Base-by-base conservation (phyloP, 2,329 filamentous ascomycete species). In the Microsporum canis region DNA sequence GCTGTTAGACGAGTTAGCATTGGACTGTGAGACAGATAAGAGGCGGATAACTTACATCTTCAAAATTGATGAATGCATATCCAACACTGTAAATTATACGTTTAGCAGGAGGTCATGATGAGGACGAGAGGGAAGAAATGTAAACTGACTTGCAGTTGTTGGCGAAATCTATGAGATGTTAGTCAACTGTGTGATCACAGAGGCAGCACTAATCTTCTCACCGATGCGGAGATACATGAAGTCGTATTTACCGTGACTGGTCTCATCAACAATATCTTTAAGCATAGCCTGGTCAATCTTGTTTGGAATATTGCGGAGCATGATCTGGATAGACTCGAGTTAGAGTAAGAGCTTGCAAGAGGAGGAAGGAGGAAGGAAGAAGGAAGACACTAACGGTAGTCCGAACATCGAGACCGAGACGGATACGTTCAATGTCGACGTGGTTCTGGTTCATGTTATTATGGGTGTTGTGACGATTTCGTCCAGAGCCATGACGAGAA, bases 61-160 rank as follows among this genome's bases (percentile, higher is more conserved):
- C 83, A 68, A 97, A 96, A 74, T 99, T 96, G 76, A 99, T 90
- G 75, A 97, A 99, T 0, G 91, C 92, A 73, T 97, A 97, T 53
- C 94, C 94, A 62, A 97, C 92, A 71, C 91, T 95, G 62, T 7
- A 23, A 45, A 36, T 27, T 3, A 49, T 3, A 59, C 59, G 23
- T 43, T 59, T 55, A 55, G 57, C 41, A 49, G 61, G 47, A 41
- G 36, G 33, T 38, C n/a, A 59, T 12, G 38, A 23, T 23, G 58
- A 31, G 8, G 27, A 17, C 39, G 41, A 39, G 7, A 38, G n/a
- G 47, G 14, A 23, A 23, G 17, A 6, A 17, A 38, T 1, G 23
- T 56, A 49, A 38, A 79, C 86, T 76, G 74, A 89, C 86, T 91
- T 91, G 85, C 88, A 90, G 65, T 89, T 85, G 68, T 90, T 89